Evolutionary conservation across 371 early-diverging fungal species (phyloP).

Genomic region (Actinomortierella wolfii): DNA sequence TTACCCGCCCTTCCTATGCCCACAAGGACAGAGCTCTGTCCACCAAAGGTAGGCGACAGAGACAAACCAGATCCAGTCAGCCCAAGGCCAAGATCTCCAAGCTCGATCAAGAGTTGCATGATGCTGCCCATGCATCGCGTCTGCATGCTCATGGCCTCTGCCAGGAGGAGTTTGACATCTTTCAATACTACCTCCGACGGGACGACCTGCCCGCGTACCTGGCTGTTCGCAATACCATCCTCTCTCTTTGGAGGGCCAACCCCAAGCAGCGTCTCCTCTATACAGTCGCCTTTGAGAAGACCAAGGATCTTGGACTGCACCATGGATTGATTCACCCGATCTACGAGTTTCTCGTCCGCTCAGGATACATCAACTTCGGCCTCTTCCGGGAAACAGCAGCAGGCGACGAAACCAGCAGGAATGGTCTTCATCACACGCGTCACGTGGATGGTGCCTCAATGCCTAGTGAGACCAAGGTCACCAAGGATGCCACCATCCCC

Average conservation of each 20-base stretch:
- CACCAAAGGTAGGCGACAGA: not conserved
- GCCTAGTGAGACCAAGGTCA: not conserved
- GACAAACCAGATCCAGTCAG: not conserved
- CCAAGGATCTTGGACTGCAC: constrained; percentile 24
- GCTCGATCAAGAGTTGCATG: constrained; percentile 16
- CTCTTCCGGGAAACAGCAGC: constrained; percentile 11
- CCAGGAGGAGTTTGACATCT: constrained; percentile 32
- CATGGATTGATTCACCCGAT: constrained; percentile 28
- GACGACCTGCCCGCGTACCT: constrained; percentile 32
- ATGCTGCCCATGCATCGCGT: constrained; percentile 39
- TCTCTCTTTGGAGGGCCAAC: constrained; percentile 35
- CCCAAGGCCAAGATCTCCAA: constrained; percentile 3
- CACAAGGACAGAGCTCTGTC: not conserved
- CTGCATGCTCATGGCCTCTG: constrained; percentile 35
- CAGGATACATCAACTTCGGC: constrained; percentile 47
- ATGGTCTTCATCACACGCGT: not conserved
- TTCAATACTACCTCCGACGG: constrained; percentile 24
- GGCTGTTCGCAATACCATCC: constrained; percentile 39
- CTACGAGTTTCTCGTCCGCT: constrained; percentile 44
- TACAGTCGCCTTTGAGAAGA: constrained; percentile 19
- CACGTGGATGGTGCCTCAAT: not conserved
- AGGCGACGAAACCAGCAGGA: not conserved
- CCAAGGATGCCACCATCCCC: not conserved
- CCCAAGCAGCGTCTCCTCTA: constrained; percentile 27
- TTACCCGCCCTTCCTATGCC: not conserved